phyloP scores from a whole-genome alignment of 257 asterid genomes.

The Eucommia ulmoides region DNA sequence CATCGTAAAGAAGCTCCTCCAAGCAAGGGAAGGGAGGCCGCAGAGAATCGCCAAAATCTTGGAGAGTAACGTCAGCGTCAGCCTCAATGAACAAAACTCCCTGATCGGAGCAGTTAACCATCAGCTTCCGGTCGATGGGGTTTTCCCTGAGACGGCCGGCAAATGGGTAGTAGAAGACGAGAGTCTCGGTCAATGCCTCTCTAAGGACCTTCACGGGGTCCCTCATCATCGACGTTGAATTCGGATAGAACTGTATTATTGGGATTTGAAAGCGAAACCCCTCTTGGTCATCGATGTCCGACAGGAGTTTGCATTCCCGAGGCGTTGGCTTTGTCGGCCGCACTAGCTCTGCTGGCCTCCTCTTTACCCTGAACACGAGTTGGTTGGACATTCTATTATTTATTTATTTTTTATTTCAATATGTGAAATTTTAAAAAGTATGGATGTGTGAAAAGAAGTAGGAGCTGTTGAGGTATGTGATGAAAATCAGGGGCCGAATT shows the following conservation, averaged over 20 bases:
- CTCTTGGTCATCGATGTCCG: slow-evolving; percentile 61
- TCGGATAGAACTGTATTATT: slow-evolving; percentile 46
- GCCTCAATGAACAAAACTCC: background rate
- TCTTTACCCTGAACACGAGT: slow-evolving; percentile 36
- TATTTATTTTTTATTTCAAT: no score
- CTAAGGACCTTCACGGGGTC: slow-evolving; percentile 47
- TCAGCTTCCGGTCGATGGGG: background rate
- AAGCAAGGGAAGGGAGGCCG: background rate
- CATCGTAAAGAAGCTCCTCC: background rate
- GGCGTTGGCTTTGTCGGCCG: slow-evolving; percentile 52
- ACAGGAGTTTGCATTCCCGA: slow-evolving; percentile 31
- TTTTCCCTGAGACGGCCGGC: background rate
- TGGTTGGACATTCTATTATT: no score
- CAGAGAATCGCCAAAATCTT: background rate
- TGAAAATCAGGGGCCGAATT: no score
- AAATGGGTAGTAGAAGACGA: background rate
- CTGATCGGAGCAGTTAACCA: background rate
- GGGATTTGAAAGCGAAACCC: slow-evolving; percentile 56
- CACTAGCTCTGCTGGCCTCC: slow-evolving; percentile 33
- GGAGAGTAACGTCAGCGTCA: background rate
- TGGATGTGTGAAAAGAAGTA: no score
- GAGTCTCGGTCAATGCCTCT: slow-evolving; percentile 21
- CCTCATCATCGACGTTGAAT: no score
- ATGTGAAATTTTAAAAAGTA: no score
- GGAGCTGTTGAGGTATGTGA: no score